Conservation (phyloP, 768 basidiomycete species). For the Trametes punicea region DNA sequence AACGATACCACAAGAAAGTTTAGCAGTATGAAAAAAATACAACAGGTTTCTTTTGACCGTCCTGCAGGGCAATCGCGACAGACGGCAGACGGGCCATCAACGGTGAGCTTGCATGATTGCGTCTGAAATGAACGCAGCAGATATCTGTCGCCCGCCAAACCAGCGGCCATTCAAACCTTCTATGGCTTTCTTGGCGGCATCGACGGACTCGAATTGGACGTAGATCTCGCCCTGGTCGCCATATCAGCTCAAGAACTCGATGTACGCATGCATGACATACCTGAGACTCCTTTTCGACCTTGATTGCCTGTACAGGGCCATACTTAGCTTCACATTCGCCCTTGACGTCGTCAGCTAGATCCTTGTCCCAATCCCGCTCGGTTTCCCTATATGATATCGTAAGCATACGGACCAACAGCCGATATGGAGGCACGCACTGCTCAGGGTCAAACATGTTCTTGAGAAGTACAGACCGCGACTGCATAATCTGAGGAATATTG, state of each 20-base stretch:
- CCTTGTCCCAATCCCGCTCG: constrained; percentile 94
- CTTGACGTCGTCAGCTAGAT: constrained; percentile 95
- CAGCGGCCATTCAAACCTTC: constrained; percentile 93
- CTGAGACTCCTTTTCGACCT: constrained; percentile 91
- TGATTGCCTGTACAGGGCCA: constrained; percentile 82
- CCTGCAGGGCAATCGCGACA: not conserved
- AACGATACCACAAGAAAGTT: constrained; percentile 13
- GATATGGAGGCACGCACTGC: constrained; percentile 1
- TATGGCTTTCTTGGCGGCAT: constrained; percentile 78
- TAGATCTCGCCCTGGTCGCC: constrained; percentile 87
- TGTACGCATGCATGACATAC: constrained; percentile 41
- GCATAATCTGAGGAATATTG: constrained; percentile 79
- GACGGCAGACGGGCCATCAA: constrained; percentile 34
- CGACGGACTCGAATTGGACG: constrained; percentile 81
- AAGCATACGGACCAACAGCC: not conserved
- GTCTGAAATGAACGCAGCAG: constrained; percentile 87
- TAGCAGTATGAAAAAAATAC: constrained; percentile 19
- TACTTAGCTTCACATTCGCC: constrained; percentile 91
- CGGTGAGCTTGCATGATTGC: constrained; percentile 92
- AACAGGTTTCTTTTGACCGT: constrained; percentile 17
- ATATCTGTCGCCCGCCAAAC: constrained; percentile 91
- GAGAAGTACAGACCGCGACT: constrained; percentile 84
- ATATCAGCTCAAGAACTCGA: not conserved
- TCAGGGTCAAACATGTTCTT: constrained; percentile 93
- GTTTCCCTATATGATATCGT: constrained; percentile 66